A percentile compares a stretch with the other conserved stretches of the same genome.
Evolutionary conservation across 192 early-diverging fungal species (phyloP).

Genomic region (Coemansia sp.): DNA sequence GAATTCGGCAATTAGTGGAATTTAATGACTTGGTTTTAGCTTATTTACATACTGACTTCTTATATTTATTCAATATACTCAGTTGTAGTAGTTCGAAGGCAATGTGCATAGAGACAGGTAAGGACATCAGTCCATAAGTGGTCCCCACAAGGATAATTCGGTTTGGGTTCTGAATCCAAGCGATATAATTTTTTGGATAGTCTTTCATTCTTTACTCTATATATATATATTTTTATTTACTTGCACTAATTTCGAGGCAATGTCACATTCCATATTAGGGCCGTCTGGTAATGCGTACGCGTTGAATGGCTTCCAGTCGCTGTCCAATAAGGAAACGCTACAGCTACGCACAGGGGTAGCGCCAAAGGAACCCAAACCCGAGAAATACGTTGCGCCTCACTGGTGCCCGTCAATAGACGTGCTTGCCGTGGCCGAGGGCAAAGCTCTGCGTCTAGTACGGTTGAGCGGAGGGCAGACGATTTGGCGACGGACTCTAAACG

Average conservation of each 20-base stretch:
- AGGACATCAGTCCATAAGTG: background rate
- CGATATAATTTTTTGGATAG: background rate
- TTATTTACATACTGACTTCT: too few relatives aligned
- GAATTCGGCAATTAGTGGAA: too few relatives aligned
- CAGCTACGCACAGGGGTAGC: conserved; percentile 26
- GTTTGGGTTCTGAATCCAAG: too few relatives aligned
- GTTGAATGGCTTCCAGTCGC: conserved; percentile 36
- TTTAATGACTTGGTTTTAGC: too few relatives aligned
- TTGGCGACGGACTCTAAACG: conserved; percentile 33
- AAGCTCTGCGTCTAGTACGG: conserved; percentile 35
- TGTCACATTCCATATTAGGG: background rate
- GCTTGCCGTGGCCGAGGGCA: conserved; percentile 42
- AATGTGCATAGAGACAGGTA: background rate
- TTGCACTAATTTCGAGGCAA: background rate
- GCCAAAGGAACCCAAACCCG: conserved; percentile 3
- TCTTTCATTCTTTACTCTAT: background rate
- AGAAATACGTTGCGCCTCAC: conserved; percentile 24
- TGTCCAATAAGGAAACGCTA: conserved; percentile 25
- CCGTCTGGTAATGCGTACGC: background rate
- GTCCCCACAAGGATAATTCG: background rate
- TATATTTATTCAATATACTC: too few relatives aligned
- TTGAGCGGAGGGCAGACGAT: conserved; percentile 50
- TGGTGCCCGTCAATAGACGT: conserved; percentile 47
- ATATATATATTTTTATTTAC: background rate
- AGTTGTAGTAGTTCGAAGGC: too few relatives aligned